phyloP scores from a whole-genome alignment of 768 basidiomycete species.

The Tylopilus balloui region DNA sequence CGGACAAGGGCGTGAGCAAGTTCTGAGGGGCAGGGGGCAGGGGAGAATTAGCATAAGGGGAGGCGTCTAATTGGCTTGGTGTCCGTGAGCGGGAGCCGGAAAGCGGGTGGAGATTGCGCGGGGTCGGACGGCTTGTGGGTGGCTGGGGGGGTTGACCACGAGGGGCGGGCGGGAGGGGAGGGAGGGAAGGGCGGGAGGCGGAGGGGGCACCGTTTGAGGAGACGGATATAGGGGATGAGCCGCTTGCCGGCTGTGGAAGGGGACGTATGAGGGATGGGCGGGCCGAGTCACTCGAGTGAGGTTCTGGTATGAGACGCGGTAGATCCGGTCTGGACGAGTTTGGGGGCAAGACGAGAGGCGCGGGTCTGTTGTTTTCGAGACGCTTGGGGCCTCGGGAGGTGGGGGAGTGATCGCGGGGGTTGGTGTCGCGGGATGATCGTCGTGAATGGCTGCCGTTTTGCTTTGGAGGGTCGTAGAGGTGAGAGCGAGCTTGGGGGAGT shows the following conservation, averaged over 20 bases:
- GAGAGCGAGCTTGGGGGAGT: neutral
- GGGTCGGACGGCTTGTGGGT: slow-evolving; percentile 28
- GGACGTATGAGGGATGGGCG: slow-evolving; percentile 30
- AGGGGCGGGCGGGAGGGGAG: slow-evolving; percentile 68
- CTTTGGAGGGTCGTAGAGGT: neutral
- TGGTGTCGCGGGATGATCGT: slow-evolving; percentile 19
- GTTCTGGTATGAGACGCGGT: slow-evolving; percentile 68
- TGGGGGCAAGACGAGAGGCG: slow-evolving; percentile 71
- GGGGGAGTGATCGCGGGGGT: slow-evolving; percentile 21
- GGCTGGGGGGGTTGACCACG: slow-evolving; percentile 59
- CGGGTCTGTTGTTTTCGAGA: slow-evolving; percentile 63
- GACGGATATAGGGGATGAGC: slow-evolving; percentile 10
- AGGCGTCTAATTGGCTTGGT: slow-evolving; percentile 53
- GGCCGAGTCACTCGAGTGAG: slow-evolving; percentile 48
- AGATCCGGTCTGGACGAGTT: slow-evolving; percentile 55
- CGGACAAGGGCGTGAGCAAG: slow-evolving; percentile 39
- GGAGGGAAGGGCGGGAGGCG: slow-evolving; percentile 44
- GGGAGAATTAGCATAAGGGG: slow-evolving; percentile 40
- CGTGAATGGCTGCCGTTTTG: slow-evolving; percentile 22
- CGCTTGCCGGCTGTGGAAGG: slow-evolving; percentile 27
- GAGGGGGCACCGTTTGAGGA: slow-evolving; percentile 33
- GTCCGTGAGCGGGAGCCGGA: slow-evolving; percentile 41
- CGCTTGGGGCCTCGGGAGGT: slow-evolving; percentile 39
- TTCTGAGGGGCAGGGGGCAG: slow-evolving; percentile 41
- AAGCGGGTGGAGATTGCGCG: slow-evolving; percentile 33